Evolutionary conservation across 345 rosid genomes (phyloP).

Genomic region (Acer negundo): DNA sequence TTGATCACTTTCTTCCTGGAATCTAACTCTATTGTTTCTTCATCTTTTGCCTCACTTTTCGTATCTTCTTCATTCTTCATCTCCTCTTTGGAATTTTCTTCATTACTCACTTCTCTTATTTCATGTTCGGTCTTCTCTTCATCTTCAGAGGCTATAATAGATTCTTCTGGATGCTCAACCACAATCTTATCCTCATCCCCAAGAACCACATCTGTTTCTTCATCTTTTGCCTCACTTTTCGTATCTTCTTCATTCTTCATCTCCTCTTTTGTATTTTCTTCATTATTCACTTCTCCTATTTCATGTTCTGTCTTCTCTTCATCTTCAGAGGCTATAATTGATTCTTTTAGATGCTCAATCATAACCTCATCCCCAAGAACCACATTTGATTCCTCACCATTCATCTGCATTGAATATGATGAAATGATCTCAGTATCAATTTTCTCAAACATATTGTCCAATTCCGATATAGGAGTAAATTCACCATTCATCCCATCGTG

Average conservation of each 20-base stretch:
- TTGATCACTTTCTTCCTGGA: slow-evolving; percentile 12
- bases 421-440: background rate
- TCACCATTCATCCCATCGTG: slow-evolving; percentile 3
- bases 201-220: slow-evolving; percentile 7
- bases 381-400: background rate
- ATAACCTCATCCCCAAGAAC: background rate
- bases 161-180: background rate
- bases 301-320: slow-evolving; percentile 2
- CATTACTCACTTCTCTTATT: background rate
- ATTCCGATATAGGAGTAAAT: background rate
- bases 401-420: background rate
- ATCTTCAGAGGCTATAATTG: background rate
- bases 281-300: background rate
- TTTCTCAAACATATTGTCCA: background rate
- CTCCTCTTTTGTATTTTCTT: background rate
- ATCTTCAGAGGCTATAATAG: background rate
- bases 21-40: slow-evolving; percentile 9
- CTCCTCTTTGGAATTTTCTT: background rate
- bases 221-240: slow-evolving; percentile 11
- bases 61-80: slow-evolving; percentile 5
- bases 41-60: slow-evolving; percentile 13
- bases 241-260: slow-evolving; percentile 4
- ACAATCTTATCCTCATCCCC: background rate
- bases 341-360: background rate
- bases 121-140: slow-evolving; percentile 4